Base-by-base conservation (phyloP, 2,329 filamentous ascomycete species). In the Tolypocladium sp. region DNA sequence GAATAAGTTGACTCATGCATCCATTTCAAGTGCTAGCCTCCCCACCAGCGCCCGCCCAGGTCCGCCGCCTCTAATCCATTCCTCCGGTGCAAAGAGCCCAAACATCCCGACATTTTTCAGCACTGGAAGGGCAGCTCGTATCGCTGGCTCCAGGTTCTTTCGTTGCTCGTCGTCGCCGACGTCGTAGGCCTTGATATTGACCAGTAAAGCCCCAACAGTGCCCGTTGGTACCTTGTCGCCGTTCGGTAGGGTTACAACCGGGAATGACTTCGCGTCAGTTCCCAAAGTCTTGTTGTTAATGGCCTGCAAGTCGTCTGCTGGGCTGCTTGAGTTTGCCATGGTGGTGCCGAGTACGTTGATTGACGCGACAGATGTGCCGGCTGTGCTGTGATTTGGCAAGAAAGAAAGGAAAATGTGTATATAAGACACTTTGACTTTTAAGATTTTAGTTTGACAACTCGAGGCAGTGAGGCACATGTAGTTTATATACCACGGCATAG, bases 211-310 rank as follows among this genome's bases (percentile, higher is more conserved):
- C 17, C 61, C 60, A 33, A 63, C 61, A 1, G 61, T 61, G 37
- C 61, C 61, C 2, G 61, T 63, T 15, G 60, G 61, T 6, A 63
- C 30, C 38, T 56, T 58, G 6, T 63, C 54, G 56, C 61, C 60
- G 54, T 56, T 59, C 17, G 59, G 60, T 6, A 62, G 61, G n/a
- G 57, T 59, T 5, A 61, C 61, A 42, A 63, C 52, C 22, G 61
- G 61, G 25, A 63, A 63, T 4, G 61, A 52, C 40, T 44, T 40
- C 33, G 60, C 57, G 2, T 38, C 38, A 12, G 56, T 59, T 27
- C 59, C 59, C 13, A 63, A 33, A 20, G 61, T 61, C 40, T 54
- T 55, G 58, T 60, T 63, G 56, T 63, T 63, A 53, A 63, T 60
- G 49, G 57, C 49, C 54, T 60, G 57, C 3, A 61, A 53, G 53